Conservation (phyloP, 2,329 filamentous ascomycete genomes). For the Xylaria sp. region DNA sequence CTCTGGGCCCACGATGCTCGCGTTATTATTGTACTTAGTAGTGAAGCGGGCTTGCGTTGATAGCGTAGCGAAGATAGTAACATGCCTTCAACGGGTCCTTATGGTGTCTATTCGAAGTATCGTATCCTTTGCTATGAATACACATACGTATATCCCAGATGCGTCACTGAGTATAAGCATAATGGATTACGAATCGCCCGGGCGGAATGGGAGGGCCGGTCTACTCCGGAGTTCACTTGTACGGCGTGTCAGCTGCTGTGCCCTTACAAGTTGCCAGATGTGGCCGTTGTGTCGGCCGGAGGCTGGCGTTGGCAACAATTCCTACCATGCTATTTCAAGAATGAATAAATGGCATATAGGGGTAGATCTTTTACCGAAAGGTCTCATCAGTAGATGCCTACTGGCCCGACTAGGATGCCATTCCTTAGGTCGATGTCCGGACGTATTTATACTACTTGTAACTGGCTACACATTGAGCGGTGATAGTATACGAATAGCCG, state of each 20-base stretch:
- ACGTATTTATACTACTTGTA: background rate
- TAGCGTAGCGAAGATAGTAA: constrained; percentile 1
- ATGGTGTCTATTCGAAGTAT: background rate
- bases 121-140: background rate
- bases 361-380: constrained; percentile 11
- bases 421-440: constrained; percentile 13
- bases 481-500: background rate
- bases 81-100: background rate
- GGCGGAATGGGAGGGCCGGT: background rate
- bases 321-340: constrained; percentile 18
- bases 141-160: background rate
- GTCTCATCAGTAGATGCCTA: constrained; percentile 1
- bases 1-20: background rate
- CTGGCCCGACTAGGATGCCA: constrained; percentile 16
- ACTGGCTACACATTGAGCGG: background rate
- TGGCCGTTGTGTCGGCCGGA: background rate
- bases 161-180: background rate
- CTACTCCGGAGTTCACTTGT: background rate
- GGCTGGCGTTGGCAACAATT: background rate
- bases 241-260: background rate
- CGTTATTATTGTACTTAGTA: background rate
- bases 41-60: no score
- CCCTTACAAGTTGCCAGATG: background rate
- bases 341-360: constrained; percentile 9
- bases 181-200: background rate